These are phyloP conservation scores for Coccomyxa sp. DNA, from an alignment of 139 green algal genomes.

Conservation along the genomic window DNA sequence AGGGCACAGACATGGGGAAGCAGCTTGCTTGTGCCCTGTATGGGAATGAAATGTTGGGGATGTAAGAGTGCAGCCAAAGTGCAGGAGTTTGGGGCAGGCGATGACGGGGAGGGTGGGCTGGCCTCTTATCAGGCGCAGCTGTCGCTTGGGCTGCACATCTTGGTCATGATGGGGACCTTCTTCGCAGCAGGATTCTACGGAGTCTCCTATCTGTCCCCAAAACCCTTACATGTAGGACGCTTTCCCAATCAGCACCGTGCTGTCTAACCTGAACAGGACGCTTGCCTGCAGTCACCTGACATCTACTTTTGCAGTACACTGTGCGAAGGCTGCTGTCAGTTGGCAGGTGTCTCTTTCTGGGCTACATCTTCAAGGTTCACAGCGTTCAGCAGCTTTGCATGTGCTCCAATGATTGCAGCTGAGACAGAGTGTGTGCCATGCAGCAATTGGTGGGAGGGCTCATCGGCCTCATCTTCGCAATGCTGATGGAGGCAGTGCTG, in stretches of 20 bases:
- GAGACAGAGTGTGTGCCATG: neutral
- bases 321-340: neutral
- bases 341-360: neutral
- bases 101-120: constrained; percentile 27
- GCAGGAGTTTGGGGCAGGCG: constrained; percentile 43
- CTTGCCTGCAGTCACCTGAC: neutral
- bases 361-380: neutral
- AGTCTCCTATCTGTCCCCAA: constrained; percentile 19
- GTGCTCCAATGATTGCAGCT: neutral
- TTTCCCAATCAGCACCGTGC: neutral
- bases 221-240: constrained; percentile 13
- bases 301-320: neutral
- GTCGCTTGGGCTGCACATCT: constrained; percentile 68
- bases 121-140: constrained; percentile 61
- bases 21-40: neutral
- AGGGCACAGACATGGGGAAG: too few relatives aligned
- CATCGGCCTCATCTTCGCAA: constrained; percentile 36
- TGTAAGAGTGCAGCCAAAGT: neutral
- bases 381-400: neutral
- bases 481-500: constrained; percentile 65
- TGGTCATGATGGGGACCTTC: constrained; percentile 75
- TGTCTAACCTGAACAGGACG: neutral
- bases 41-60: neutral
- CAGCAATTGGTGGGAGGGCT: constrained; percentile 45
- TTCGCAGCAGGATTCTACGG: constrained; percentile 62